Percentiles rank a stretch among this genome's conserved stretches.
Evolutionary conservation across 129 eudicot species (phyloP).

Genomic region (Saussurea involucrata): DNA sequence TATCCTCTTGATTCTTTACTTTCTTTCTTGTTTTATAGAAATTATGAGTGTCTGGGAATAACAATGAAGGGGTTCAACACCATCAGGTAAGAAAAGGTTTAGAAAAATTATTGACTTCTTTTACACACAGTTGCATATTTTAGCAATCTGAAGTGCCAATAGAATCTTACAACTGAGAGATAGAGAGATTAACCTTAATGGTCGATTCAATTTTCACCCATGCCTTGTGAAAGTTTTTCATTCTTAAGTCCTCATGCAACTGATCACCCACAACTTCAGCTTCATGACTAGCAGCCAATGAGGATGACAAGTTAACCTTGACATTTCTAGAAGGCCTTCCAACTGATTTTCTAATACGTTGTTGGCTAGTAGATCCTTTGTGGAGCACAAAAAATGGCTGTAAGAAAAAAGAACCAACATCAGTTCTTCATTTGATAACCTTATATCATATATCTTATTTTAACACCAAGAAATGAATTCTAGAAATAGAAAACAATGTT

Average conservation of each 20-base stretch:
- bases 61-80: background rate
- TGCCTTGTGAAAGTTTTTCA: slow-evolving; percentile 37
- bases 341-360: slow-evolving; percentile 27
- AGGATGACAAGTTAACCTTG: slow-evolving; percentile 43
- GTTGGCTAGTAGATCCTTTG: slow-evolving; percentile 40
- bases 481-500: background rate
- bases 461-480: background rate
- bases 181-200: slow-evolving; percentile 41
- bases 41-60: too few species aligned
- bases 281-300: slow-evolving; percentile 26
- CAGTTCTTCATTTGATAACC: background rate
- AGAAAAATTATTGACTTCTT: background rate
- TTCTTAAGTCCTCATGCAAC: slow-evolving; percentile 27
- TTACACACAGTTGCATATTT: background rate
- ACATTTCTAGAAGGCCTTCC: slow-evolving; percentile 43
- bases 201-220: slow-evolving; percentile 61
- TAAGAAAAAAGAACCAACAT: background rate
- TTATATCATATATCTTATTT: background rate
- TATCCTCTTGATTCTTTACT: background rate
- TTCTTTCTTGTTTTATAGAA: background rate
- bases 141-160: background rate
- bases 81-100: background rate
- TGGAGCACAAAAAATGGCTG: slow-evolving; percentile 87
- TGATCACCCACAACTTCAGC: slow-evolving; percentile 14
- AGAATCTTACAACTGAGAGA: background rate